phyloP scores from a whole-genome alignment of 805 yeast species.

The Candida dajiaensis region DNA sequence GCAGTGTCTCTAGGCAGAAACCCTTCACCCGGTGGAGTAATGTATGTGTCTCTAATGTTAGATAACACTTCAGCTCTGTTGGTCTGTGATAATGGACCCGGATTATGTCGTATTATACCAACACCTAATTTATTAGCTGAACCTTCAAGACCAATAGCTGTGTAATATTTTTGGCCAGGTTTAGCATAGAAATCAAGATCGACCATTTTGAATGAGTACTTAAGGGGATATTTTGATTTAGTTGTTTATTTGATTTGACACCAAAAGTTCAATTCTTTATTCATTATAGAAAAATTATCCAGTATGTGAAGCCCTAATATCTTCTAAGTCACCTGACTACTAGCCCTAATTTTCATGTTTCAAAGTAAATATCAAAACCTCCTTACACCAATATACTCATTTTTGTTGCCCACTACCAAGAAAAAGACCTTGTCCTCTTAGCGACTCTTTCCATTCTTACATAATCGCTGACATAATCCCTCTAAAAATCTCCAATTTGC shows the following conservation, averaged over 20 bases:
- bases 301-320: no score
- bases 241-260: no score
- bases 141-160: conserved; percentile 92
- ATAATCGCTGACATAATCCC: neutral
- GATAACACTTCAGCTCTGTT: conserved; percentile 74
- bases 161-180: conserved; percentile 41
- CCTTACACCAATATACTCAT: neutral
- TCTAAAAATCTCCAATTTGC: neutral
- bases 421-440: neutral
- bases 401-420: neutral
- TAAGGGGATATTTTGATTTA: no score
- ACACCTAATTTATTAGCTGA: conserved; percentile 96
- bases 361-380: neutral
- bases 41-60: conserved; percentile 92
- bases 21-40: conserved; percentile 98
- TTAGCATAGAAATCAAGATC: conserved; percentile 40
- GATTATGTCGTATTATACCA: conserved; percentile 75
- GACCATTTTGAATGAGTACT: conserved; percentile 24
- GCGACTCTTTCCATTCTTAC: neutral
- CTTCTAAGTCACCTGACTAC: neutral
- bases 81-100: conserved; percentile 47
- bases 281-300: no score
- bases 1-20: conserved; percentile 96
- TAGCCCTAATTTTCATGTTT: neutral
- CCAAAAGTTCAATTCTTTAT: no score